Conservation (phyloP, 208 protist genomes). For the Trypanosoma lewisi region DNA sequence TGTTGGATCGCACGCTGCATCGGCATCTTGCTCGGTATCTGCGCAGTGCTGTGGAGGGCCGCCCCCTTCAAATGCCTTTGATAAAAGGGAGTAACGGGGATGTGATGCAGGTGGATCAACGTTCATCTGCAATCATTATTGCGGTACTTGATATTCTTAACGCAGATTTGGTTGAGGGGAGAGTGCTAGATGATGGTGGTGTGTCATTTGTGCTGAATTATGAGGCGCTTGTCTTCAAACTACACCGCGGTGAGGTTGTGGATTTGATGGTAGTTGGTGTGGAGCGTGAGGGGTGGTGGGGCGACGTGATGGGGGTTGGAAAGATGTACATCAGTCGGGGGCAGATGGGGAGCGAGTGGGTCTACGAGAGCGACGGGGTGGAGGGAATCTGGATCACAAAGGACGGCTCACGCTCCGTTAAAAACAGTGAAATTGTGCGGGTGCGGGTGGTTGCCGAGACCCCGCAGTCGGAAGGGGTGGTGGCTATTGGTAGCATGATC, state of each 20-base stretch:
- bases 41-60: slow-evolving; percentile 70
- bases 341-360: slow-evolving; percentile 62
- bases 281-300: slow-evolving; percentile 73
- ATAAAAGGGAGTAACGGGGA: slow-evolving; percentile 13
- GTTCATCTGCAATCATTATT: slow-evolving; percentile 71
- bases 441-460: slow-evolving; percentile 80
- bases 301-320: slow-evolving; percentile 68
- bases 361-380: slow-evolving; percentile 61
- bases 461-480: slow-evolving; percentile 63
- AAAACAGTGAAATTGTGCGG: slow-evolving; percentile 63
- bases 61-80: slow-evolving; percentile 45
- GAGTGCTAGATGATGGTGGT: slow-evolving; percentile 75
- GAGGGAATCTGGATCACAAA: slow-evolving; percentile 58
- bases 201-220: slow-evolving; percentile 79
- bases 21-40: slow-evolving; percentile 68
- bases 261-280: slow-evolving; percentile 71
- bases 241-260: slow-evolving; percentile 82
- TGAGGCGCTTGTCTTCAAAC: slow-evolving; percentile 78
- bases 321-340: slow-evolving; percentile 73
- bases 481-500: slow-evolving; percentile 72
- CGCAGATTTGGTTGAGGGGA: slow-evolving; percentile 62
- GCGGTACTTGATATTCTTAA: slow-evolving; percentile 81
- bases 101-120: slow-evolving; percentile 30
- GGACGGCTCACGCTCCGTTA: slow-evolving; percentile 61
- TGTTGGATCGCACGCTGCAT: slow-evolving; percentile 63